phyloP scores from a whole-genome alignment of 306 rosid species.

The Betula pendula region DNA sequence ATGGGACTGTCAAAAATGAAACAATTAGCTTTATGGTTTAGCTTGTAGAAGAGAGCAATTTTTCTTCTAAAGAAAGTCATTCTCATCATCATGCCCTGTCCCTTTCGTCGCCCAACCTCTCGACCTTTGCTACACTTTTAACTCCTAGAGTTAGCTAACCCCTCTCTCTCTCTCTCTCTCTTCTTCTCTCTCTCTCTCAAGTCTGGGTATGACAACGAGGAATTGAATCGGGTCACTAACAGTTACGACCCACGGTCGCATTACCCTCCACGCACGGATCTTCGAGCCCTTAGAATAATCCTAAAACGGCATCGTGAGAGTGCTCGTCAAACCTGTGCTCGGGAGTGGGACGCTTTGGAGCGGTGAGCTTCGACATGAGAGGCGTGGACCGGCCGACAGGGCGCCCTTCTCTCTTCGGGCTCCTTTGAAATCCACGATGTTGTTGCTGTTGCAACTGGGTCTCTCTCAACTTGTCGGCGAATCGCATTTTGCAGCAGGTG shows the following conservation, averaged over 20 bases:
- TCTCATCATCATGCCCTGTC: not conserved
- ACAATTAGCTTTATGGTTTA: not conserved
- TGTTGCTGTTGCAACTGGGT: constrained; percentile 1
- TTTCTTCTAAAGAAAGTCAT: not conserved
- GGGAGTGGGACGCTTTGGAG: constrained; percentile 1
- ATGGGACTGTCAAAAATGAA: not conserved
- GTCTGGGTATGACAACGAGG: constrained; percentile 5
- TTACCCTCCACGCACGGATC: constrained; percentile 8
- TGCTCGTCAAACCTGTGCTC: not conserved
- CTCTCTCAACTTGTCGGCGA: not conserved
- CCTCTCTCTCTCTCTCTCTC: not conserved
- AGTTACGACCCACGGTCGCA: no score
- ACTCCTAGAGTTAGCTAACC: not conserved
- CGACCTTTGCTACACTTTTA: not conserved
- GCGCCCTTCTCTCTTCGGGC: not conserved
- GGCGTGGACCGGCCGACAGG: not conserved
- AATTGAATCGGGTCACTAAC: not conserved
- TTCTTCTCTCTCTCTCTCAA: not conserved
- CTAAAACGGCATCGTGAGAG: not conserved
- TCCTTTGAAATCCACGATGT: constrained; percentile 1
- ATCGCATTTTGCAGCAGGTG: constrained; percentile 3
- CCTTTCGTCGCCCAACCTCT: not conserved
- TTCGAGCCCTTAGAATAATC: not conserved
- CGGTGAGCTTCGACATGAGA: not conserved
- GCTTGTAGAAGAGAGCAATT: no score